Percentiles rank a stretch among this genome's conserved stretches.
Conservation (phyloP, 306 rosid genomes). For the Castanea crenata region DNA sequence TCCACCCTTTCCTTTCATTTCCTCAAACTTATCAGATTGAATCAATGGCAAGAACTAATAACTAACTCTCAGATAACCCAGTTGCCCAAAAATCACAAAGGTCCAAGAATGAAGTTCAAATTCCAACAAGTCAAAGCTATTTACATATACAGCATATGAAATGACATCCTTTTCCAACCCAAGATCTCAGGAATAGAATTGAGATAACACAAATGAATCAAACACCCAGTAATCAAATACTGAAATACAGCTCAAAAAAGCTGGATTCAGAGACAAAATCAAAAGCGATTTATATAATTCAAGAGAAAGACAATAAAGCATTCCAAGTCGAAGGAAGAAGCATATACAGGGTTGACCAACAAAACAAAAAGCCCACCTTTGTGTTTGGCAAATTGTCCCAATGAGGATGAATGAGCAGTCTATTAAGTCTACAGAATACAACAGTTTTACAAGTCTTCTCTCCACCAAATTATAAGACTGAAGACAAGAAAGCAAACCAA, state of each 20-base stretch:
- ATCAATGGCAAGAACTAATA: not conserved
- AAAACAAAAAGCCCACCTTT: slow-evolving; percentile 3
- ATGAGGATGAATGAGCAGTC: not conserved
- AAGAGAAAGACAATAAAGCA: not conserved
- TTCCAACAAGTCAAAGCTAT: slow-evolving; percentile 3
- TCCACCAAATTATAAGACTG: not conserved
- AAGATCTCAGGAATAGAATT: slow-evolving; percentile 2
- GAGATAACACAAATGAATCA: not conserved
- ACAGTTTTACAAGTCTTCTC: not conserved
- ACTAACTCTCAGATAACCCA: not conserved
- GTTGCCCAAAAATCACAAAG: slow-evolving; percentile 15
- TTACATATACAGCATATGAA: not conserved
- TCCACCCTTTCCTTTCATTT: slow-evolving; percentile 40
- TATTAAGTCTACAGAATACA: not conserved
- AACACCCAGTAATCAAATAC: slow-evolving; percentile 20
- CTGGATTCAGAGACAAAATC: slow-evolving; percentile 1
- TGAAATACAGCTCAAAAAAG: not conserved
- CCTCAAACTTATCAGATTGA: slow-evolving; percentile 3
- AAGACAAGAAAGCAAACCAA: not conserved
- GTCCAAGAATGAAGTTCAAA: not conserved
- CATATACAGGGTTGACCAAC: slow-evolving; percentile 15
- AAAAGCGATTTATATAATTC: slow-evolving; percentile 3
- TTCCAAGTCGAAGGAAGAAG: not conserved
- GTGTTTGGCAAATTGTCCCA: slow-evolving; percentile 7
- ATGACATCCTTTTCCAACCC: slow-evolving; percentile 8